These are phyloP conservation scores for Rhizopogon vulgaris DNA, from an alignment of 768 basidiomycete species.

Conservation along the genomic window DNA sequence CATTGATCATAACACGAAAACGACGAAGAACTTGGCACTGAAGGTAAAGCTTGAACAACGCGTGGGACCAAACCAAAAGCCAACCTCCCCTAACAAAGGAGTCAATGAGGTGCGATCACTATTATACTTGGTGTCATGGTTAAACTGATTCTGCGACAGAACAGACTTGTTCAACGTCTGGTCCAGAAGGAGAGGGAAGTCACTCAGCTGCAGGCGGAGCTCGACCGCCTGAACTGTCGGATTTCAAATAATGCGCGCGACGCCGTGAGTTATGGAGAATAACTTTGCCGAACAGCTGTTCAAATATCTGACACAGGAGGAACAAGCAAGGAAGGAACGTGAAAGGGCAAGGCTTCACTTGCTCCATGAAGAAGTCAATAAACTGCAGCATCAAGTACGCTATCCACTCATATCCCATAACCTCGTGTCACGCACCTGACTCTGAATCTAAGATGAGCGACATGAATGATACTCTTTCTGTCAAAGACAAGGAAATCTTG, in stretches of 20 bases:
- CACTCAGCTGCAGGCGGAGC: constrained; percentile 61
- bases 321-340: constrained; percentile 68
- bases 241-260: constrained; percentile 54
- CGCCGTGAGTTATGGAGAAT: constrained; percentile 37
- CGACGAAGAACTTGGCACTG: not conserved
- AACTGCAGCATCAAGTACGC: constrained; percentile 61
- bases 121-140: not conserved
- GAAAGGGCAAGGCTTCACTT: constrained; percentile 68
- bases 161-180: constrained; percentile 76
- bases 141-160: constrained; percentile 31
- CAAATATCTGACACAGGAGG: constrained; percentile 42
- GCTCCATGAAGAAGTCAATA: constrained; percentile 68
- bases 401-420: not conserved
- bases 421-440: not conserved
- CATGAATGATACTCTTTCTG: constrained; percentile 37
- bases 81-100: constrained; percentile 39
- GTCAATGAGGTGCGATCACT: constrained; percentile 48
- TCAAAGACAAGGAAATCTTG: constrained; percentile 66
- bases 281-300: not conserved
- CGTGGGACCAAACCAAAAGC: constrained; percentile 16
- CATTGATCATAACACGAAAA: constrained; percentile 19
- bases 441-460: constrained; percentile 41
- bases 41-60: not conserved
- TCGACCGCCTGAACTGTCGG: constrained; percentile 56
- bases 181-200: constrained; percentile 86